A percentile compares a stretch with the other conserved stretches of the same genome.
Evolutionary conservation across 148 eudicot species (phyloP).

Genomic region (Dysphania ambrosioides): DNA sequence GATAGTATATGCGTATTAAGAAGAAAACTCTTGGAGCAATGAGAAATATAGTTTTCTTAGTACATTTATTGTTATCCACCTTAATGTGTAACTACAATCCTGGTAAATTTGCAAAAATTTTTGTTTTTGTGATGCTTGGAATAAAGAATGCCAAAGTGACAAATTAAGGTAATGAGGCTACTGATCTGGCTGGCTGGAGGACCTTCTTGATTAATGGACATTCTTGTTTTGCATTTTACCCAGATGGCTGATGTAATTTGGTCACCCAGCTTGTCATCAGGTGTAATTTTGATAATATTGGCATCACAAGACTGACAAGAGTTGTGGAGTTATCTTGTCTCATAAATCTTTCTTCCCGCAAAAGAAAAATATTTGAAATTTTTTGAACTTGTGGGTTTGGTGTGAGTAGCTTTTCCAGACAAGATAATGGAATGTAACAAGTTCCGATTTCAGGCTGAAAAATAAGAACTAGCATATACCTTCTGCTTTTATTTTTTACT

Average conservation of each 20-base stretch:
- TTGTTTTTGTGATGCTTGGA: neutral
- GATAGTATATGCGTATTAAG: neutral
- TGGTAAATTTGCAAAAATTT: neutral
- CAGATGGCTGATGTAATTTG: neutral
- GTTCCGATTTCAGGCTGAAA: neutral
- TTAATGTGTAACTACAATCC: neutral
- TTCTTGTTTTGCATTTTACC: neutral
- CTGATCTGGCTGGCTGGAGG: neutral
- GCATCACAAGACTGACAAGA: neutral
- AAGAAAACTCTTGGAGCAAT: neutral
- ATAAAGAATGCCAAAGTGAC: neutral
- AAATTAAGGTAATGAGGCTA: neutral
- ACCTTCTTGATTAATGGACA: neutral
- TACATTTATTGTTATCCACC: neutral
- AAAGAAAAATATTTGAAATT: too few species aligned
- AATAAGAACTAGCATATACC: neutral
- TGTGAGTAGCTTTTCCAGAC: neutral
- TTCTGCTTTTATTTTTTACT: neutral
- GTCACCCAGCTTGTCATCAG: neutral
- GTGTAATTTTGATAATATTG: neutral
- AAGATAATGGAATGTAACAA: neutral
- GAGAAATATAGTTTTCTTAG: neutral
- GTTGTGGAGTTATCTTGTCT: neutral
- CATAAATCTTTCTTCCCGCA: neutral
- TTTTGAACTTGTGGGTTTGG: too few species aligned